phyloP scores from a whole-genome alignment of 2,329 filamentous ascomycete genomes.

The Huntiella abstrusa region DNA sequence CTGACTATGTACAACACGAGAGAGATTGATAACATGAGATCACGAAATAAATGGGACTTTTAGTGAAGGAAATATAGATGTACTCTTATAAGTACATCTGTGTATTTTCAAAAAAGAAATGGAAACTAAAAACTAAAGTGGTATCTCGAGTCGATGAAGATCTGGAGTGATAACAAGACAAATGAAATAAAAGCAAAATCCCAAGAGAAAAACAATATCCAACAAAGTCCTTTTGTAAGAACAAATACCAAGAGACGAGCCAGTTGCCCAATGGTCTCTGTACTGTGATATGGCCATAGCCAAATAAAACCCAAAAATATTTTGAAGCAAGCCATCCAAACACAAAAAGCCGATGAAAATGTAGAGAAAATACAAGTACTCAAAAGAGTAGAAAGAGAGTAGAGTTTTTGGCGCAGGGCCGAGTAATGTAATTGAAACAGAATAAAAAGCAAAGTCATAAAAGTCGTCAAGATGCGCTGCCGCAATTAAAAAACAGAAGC shows the following conservation, averaged over 20 bases:
- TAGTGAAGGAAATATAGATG: neutral
- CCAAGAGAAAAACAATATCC: neutral
- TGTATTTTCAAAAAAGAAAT: neutral
- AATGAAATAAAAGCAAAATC: neutral
- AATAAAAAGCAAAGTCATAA: neutral
- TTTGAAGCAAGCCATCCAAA: neutral
- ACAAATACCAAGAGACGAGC: constrained; percentile 4
- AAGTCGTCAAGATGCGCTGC: neutral
- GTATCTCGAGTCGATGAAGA: constrained; percentile 1
- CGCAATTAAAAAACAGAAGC: neutral
- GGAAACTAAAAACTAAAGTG: neutral
- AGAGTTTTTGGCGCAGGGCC: neutral
- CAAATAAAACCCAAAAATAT: neutral
- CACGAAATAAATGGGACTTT: neutral
- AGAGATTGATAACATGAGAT: neutral
- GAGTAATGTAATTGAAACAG: neutral
- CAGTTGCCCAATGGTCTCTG: constrained; percentile 2
- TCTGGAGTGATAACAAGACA: neutral
- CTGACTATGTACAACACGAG: no score
- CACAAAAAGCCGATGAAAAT: neutral
- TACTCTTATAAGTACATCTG: neutral
- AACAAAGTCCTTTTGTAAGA: neutral
- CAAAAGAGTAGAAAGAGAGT: neutral
- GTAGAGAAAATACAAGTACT: constrained; percentile 2
- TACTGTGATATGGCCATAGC: neutral